A percentile compares a stretch with the other conserved stretches of the same genome.
Evolutionary conservation across 2,329 filamentous ascomycete species (phyloP).

Genomic region (Apiospora kogelbergensis): DNA sequence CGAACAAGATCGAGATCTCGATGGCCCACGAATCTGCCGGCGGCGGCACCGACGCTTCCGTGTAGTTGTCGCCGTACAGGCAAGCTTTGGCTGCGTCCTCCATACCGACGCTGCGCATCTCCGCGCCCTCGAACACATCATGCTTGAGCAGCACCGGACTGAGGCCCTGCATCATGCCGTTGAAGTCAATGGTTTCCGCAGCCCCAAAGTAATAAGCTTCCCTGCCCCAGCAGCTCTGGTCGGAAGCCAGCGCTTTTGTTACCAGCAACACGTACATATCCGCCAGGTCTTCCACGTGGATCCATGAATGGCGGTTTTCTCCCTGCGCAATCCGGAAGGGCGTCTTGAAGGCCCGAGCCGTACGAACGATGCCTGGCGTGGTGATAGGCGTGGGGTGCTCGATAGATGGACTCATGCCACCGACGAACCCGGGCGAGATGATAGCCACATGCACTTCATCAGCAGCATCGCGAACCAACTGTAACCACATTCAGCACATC

Average conservation of each 20-base stretch:
- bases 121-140: slow-evolving; percentile 16
- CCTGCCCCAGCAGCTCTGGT: not conserved
- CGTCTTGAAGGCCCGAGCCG: slow-evolving; percentile 18
- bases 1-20: slow-evolving; percentile 20
- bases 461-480: not conserved
- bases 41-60: slow-evolving; percentile 17
- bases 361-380: slow-evolving; percentile 15
- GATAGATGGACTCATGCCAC: slow-evolving; percentile 21
- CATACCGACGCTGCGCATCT: slow-evolving; percentile 15
- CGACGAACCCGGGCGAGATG: slow-evolving; percentile 20
- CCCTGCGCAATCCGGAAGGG: slow-evolving; percentile 19
- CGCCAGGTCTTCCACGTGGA: slow-evolving; percentile 20
- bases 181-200: slow-evolving; percentile 14
- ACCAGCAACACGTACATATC: slow-evolving; percentile 20
- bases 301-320: slow-evolving; percentile 17
- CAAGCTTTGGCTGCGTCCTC: slow-evolving; percentile 17
- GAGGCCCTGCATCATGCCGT: slow-evolving; percentile 15
- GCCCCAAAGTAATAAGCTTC: slow-evolving; percentile 22
- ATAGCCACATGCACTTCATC: slow-evolving; percentile 20
- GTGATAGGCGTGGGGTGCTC: slow-evolving; percentile 21
- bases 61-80: slow-evolving; percentile 17
- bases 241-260: slow-evolving; percentile 14
- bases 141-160: slow-evolving; percentile 14
- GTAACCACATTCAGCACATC: not conserved
- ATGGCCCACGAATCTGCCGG: slow-evolving; percentile 20